These are phyloP conservation scores for Aspergillus olivimuriae DNA, from an alignment of 495 filamentous ascomycete genomes.

Conservation along the genomic window DNA sequence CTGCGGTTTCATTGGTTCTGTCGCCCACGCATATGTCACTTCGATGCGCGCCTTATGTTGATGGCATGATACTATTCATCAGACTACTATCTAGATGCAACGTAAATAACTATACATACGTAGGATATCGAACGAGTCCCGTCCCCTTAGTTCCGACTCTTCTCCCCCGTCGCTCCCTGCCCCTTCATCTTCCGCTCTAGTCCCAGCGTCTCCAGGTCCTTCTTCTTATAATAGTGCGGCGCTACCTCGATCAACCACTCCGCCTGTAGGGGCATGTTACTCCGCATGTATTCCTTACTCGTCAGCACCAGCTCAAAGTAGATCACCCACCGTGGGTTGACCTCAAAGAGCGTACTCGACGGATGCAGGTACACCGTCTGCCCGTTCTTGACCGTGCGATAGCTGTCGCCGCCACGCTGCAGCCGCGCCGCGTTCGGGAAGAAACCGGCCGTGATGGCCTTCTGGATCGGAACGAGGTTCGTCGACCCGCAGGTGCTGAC, in stretches of 20 bases:
- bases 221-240: conserved; percentile 92
- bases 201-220: conserved; percentile 77
- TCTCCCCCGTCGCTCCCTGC: conserved; percentile 44
- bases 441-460: conserved; percentile 86
- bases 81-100: no score
- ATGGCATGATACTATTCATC: neutral
- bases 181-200: conserved; percentile 75
- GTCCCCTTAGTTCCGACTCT: conserved; percentile 34
- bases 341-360: conserved; percentile 70
- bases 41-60: no score
- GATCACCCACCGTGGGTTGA: conserved; percentile 81
- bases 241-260: conserved; percentile 89
- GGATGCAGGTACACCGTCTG: conserved; percentile 89
- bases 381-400: conserved; percentile 91
- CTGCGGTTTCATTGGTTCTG: conserved; percentile 11
- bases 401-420: conserved; percentile 79
- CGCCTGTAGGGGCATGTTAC: conserved; percentile 73
- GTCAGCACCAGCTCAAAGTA: conserved; percentile 92
- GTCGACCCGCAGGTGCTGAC: conserved; percentile 60
- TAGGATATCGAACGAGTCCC: no score
- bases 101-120: neutral
- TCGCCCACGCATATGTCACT: neutral
- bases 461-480: conserved; percentile 72
- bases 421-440: conserved; percentile 90
- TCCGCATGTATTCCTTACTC: conserved; percentile 90